These are phyloP conservation scores for Simmondsia chinensis DNA, from an alignment of 148 eudicot genomes.

Conservation along the genomic window DNA sequence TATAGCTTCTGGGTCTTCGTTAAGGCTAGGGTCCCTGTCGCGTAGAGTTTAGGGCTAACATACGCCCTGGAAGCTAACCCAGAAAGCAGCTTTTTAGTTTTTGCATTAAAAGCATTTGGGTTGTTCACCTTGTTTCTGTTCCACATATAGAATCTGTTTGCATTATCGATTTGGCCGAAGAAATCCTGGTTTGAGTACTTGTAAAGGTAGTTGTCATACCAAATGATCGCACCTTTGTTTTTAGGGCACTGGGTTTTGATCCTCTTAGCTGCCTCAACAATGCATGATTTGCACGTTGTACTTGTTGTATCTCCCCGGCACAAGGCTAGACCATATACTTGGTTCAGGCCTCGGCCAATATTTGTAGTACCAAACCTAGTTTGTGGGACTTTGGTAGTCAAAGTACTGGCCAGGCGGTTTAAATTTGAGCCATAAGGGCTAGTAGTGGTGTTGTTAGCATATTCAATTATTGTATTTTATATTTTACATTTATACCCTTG, in stretches of 20 bases:
- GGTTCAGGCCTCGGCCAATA: too few relatives aligned
- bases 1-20: conserved; percentile 16
- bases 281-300: conserved; percentile 13
- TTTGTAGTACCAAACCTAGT: too few relatives aligned
- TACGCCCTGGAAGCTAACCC: conserved; percentile 7
- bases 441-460: too few relatives aligned
- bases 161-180: conserved; percentile 18
- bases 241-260: conserved; percentile 16
- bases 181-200: conserved; percentile 22
- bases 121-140: conserved; percentile 9
- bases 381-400: too few relatives aligned
- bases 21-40: conserved; percentile 10
- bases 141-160: conserved; percentile 12
- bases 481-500: too few relatives aligned
- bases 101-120: conserved; percentile 10
- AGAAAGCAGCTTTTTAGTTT: conserved; percentile 15
- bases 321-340: conserved; percentile 13
- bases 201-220: conserved; percentile 34
- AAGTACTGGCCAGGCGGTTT: too few relatives aligned
- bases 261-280: conserved; percentile 8
- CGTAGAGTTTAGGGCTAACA: conserved; percentile 6
- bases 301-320: conserved; percentile 20
- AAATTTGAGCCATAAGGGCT: too few relatives aligned
- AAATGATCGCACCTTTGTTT: conserved; percentile 18
- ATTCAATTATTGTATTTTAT: too few relatives aligned